phyloP scores from a whole-genome alignment of 306 rosid species.

The Casuarina equisetifolia region DNA sequence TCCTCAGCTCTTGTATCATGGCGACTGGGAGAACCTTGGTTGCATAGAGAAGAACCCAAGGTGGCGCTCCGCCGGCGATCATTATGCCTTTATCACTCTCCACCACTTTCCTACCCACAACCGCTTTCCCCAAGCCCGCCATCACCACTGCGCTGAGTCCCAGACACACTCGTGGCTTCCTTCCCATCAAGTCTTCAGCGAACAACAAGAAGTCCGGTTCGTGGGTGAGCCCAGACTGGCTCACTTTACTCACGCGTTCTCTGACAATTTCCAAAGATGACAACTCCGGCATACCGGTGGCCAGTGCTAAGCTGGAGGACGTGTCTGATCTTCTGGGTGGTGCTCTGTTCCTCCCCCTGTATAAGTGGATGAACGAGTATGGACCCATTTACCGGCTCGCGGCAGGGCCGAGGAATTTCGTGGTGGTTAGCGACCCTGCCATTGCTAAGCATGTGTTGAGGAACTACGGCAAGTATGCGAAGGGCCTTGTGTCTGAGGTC shows the following conservation, averaged over 20 bases:
- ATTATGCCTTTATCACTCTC: slow-evolving; percentile 48
- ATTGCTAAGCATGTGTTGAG: slow-evolving; percentile 84
- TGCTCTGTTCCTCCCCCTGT: slow-evolving; percentile 82
- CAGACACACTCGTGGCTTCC: slow-evolving; percentile 24
- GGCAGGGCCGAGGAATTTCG: slow-evolving; percentile 88
- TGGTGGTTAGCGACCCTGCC: slow-evolving; percentile 90
- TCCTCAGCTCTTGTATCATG: background rate
- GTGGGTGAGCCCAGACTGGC: slow-evolving; percentile 98
- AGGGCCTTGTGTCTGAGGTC: slow-evolving; percentile 90
- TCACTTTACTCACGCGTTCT: slow-evolving; percentile 69
- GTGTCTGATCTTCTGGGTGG: slow-evolving; percentile 95
- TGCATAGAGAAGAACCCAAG: background rate
- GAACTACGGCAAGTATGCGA: slow-evolving; percentile 69
- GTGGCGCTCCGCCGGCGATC: background rate
- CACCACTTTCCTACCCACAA: slow-evolving; percentile 29
- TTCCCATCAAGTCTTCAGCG: slow-evolving; percentile 52
- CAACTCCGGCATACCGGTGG: slow-evolving; percentile 72
- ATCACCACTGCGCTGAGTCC: slow-evolving; percentile 5
- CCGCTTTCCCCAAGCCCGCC: slow-evolving; percentile 25
- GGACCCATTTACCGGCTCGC: slow-evolving; percentile 88
- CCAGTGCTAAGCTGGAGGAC: slow-evolving; percentile 79
- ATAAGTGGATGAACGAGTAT: slow-evolving; percentile 83
- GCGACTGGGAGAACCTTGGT: too few species aligned
- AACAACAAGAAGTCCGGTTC: slow-evolving; percentile 53
- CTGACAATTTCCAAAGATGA: slow-evolving; percentile 47